Evolutionary conservation across 2,329 filamentous ascomycete genomes (phyloP).

Genomic region (Fusarium sp.): DNA sequence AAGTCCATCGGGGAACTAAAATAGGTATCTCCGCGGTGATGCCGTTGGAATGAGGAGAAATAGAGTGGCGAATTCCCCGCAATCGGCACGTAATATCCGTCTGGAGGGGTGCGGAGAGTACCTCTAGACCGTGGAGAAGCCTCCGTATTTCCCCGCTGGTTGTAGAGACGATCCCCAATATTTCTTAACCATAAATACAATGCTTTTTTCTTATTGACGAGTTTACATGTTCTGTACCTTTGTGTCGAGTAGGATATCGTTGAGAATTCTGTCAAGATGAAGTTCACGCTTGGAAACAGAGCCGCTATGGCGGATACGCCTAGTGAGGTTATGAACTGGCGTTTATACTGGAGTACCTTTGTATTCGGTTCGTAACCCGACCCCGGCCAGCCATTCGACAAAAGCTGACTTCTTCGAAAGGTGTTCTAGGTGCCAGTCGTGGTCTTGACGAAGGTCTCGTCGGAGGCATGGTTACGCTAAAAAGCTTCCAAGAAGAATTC

Average conservation of each 20-base stretch:
- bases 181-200: background rate
- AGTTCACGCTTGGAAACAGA: slow-evolving; percentile 19
- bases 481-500: slow-evolving; percentile 65
- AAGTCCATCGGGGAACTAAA: background rate
- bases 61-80: background rate
- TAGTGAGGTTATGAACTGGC: slow-evolving; percentile 19
- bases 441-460: slow-evolving; percentile 66
- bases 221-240: background rate
- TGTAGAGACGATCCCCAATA: background rate
- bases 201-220: no score
- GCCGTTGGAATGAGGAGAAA: background rate
- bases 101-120: background rate
- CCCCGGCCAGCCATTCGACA: fast-evolving
- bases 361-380: background rate
- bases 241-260: background rate
- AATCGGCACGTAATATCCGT: slow-evolving; percentile 19
- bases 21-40: background rate
- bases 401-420: background rate
- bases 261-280: background rate
- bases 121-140: background rate
- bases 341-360: slow-evolving; percentile 23
- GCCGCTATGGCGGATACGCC: slow-evolving; percentile 24
- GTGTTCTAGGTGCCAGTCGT: slow-evolving; percentile 17
- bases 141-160: background rate
- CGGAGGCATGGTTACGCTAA: slow-evolving; percentile 68